Evolutionary conservation across 2,329 filamentous ascomycete genomes (phyloP), one percentile per base, ranked within the genome.

Genomic region (Fusarium proliferatum): DNA sequence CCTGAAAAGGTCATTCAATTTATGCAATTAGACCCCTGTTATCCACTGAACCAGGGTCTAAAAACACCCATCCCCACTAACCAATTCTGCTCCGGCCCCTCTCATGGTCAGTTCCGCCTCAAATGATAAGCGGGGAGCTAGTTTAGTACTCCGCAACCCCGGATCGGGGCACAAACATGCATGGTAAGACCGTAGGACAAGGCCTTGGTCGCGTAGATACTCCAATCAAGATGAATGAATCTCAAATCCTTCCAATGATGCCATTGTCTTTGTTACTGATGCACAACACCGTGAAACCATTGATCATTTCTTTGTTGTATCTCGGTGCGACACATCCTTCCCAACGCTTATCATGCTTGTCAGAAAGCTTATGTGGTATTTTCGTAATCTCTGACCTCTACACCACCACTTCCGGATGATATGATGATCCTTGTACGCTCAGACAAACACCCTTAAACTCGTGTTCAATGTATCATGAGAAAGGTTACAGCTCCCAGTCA

Each of bases 31-130:
- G 6, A 28, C 34, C 51, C 51, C 7, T 53, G 51, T 21, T 6
- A 3, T 21, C 6, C 16, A 3, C 2, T 4, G 4, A 11, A 15
- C 16, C 2, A 8, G 10, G 30, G 11, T 15, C 16, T 6, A 30
- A n/a, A 33, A 11, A 17, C 21, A 16, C 46, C 28, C 9, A 51
- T 30, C 23, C 30, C 48, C n/a, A 34, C 48, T 13, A 19, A 34
- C 8, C 16, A 34, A 5, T 5, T 34, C 16, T 30, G 11, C 16
- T 51, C n/a, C 13, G 5, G 51, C 23, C 33, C 33, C 49, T 21
- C 13, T 38, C n/a, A 8, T 9, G 7, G 34, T n/a, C 2, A 19
- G 19, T 17, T 28, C 23, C 23, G 13, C 34, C 17, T 38, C 19
- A n/a, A 16, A 28, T 39, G 51, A 53, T 53, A 39, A 39, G 51